Base-by-base conservation (phyloP, 805 yeast genomes). In the Candida awuae region DNA sequence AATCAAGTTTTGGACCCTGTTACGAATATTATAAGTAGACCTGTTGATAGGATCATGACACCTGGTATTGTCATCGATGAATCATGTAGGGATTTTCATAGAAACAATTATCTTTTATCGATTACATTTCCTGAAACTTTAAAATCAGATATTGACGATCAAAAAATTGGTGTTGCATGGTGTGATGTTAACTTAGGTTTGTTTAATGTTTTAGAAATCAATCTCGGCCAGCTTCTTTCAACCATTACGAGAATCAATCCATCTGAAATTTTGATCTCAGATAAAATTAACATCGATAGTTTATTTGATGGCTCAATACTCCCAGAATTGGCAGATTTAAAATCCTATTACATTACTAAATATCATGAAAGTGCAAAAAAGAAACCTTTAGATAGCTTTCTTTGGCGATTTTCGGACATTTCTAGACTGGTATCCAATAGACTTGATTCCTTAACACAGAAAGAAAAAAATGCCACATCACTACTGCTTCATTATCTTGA, bases 41-140 rank as follows among this genome's bases (percentile, higher is more conserved):
- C 84, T 25, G 76, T 92, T 0, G 71, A 85, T 6, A 65, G 97
- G 30, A 75, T 90, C 7, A 75, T 92, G 2, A 81, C 97, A 0
- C 96, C 97, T 0, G 98, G 98, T 1, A 90, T 97, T 0, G 69
- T 90, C 25, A 73, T 90, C 9, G 95, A 85, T 52, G 97, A 90
- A 50, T 77, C 82, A 0, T 79, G 90, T 45, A 63, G 90, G 52
- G 83, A 86, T 54, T 75, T 75, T 41, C 75, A 74, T 43, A 70
- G 73, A 34, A 83, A 83, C 49, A 85, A 87, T 52, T 86, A 68
- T 53, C 61, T 90, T 26, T 64, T 81, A 18, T 72, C 84, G 4
- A 67, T 90, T 12, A 70, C 73, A 7, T 70, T 82, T 39, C 84
- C 87, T 0, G 68, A 65, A 20, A 62, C 62, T 58, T 51, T 68